A percentile compares a stretch with the other conserved stretches of the same genome.
phyloP scores from a whole-genome alignment of 78 protist species.

The Planoprotostelium fungivorum region DNA sequence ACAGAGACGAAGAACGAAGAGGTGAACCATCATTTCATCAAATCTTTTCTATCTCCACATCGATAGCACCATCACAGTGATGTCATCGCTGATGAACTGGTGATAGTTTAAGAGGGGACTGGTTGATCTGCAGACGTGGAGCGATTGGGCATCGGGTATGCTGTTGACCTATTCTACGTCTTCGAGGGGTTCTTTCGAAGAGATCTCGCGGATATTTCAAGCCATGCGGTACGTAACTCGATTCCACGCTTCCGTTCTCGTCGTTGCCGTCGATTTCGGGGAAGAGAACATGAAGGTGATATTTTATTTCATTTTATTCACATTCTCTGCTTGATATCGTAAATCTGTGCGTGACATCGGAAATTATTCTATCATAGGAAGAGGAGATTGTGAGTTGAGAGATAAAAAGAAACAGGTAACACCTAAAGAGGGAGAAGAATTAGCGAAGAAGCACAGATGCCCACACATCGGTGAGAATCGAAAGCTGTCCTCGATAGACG shows the following conservation, averaged over 20 bases:
- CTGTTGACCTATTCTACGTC: not conserved
- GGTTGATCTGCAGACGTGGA: not conserved
- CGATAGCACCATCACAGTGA: no score
- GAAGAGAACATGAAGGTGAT: not conserved
- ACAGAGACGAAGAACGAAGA: not conserved
- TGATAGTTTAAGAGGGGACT: not conserved
- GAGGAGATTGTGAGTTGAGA: no score
- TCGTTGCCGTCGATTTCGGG: not conserved
- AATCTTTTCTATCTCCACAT: no score
- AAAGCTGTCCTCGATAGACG: not conserved
- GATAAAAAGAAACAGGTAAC: not conserved
- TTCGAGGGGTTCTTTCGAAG: not conserved
- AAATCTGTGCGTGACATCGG: no score
- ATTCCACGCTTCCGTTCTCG: not conserved
- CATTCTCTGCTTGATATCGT: no score
- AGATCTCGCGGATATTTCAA: not conserved
- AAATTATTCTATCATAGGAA: no score
- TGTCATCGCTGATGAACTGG: not conserved
- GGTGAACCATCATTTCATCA: not conserved
- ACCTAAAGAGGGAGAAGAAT: not conserved
- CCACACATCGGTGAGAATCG: not conserved
- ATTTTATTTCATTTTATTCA: not conserved
- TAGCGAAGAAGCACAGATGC: not conserved
- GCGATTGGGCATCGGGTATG: not conserved
- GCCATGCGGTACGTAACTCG: not conserved